Evolutionary conservation across 139 green algal species (phyloP).

Genomic region (Deuterostichococcus epilithicus): DNA sequence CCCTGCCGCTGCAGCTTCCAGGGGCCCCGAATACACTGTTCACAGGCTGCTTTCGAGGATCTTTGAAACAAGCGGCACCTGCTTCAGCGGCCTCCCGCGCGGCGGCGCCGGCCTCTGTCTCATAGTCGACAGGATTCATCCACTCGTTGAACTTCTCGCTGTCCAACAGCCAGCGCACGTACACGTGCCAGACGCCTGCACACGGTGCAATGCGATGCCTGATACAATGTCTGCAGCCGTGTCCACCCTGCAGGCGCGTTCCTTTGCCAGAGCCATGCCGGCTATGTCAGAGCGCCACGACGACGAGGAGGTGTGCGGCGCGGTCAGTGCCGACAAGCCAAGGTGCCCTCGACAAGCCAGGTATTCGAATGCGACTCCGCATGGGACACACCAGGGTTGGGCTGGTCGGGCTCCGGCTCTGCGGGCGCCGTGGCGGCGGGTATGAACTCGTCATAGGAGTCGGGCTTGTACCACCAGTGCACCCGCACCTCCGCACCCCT

Average conservation of each 20-base stretch:
- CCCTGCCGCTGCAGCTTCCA: no score
- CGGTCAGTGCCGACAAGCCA: no score
- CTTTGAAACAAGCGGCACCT: neutral
- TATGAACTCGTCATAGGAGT: slow-evolving; percentile 82
- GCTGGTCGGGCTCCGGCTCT: slow-evolving; percentile 34
- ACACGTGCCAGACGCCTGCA: slow-evolving; percentile 50
- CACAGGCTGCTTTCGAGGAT: no score
- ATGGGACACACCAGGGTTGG: neutral
- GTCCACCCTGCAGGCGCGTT: no score
- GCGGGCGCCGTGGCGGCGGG: slow-evolving; percentile 38
- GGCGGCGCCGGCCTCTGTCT: slow-evolving; percentile 45
- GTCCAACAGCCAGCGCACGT: slow-evolving; percentile 72
- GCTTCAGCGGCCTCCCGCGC: slow-evolving; percentile 34
- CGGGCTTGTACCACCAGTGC: slow-evolving; percentile 81
- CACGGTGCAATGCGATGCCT: no score
- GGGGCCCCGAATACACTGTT: no score
- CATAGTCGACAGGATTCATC: slow-evolving; percentile 87
- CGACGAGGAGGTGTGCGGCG: no score
- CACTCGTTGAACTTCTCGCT: slow-evolving; percentile 87
- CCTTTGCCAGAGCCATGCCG: no score
- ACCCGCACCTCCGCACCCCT: slow-evolving; percentile 49
- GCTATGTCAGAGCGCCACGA: no score
- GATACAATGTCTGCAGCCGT: no score
- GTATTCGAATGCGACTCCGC: no score
- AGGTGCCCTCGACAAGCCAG: no score